These are phyloP conservation scores for Gossypium gossypioides DNA, from an alignment of 441 rosid species.

Conservation along the genomic window DNA sequence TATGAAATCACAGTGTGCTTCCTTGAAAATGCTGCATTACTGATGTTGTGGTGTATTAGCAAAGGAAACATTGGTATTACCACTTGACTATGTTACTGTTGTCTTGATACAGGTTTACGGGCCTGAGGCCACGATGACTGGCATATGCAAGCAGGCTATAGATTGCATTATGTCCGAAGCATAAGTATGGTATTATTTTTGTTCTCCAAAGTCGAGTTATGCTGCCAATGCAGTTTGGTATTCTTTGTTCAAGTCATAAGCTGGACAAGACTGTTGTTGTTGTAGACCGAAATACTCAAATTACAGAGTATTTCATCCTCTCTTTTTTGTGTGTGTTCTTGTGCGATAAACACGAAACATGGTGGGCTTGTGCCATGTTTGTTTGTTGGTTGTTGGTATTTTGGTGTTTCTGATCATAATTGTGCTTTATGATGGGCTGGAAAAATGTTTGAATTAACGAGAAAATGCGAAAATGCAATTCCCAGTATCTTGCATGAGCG, in stretches of 20 bases:
- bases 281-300: neutral
- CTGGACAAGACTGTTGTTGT: neutral
- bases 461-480: too few relatives aligned
- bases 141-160: slow-evolving; percentile 79
- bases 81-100: neutral
- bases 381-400: neutral
- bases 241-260: neutral
- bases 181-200: slow-evolving; percentile 12
- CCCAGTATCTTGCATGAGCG: too few relatives aligned
- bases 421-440: neutral
- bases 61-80: neutral
- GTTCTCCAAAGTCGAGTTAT: neutral
- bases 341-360: neutral
- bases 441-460: too few relatives aligned
- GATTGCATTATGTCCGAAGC: slow-evolving; percentile 64
- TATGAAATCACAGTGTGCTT: slow-evolving; percentile 18
- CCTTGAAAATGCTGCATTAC: neutral
- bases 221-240: neutral
- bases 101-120: slow-evolving; percentile 52
- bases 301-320: neutral
- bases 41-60: neutral
- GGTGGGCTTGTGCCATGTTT: neutral
- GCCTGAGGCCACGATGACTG: slow-evolving; percentile 83
- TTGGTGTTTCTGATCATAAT: neutral
- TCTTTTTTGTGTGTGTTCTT: neutral